Conservation (phyloP, 2,329 filamentous ascomycete species). For the Bipolaris cookei region DNA sequence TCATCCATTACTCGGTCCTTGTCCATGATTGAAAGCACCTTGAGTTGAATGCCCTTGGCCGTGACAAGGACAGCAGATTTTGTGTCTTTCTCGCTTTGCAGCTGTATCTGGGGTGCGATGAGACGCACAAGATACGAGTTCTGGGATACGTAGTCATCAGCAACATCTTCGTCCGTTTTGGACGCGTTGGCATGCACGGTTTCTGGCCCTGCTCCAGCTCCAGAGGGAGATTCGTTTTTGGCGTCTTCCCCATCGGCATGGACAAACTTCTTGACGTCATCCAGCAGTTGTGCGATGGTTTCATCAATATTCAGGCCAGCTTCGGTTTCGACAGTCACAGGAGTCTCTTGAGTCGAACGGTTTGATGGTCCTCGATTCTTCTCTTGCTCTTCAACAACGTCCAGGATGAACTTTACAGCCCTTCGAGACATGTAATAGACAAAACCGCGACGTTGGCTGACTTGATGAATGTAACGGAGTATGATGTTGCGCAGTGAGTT, state of each 20-base stretch:
- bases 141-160: slow-evolving; percentile 85
- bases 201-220: slow-evolving; percentile 12
- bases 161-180: slow-evolving; percentile 65
- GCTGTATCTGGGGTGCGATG: slow-evolving; percentile 95
- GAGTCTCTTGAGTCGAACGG: slow-evolving; percentile 35
- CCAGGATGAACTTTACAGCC: slow-evolving; percentile 96
- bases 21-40: slow-evolving; percentile 97
- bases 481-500: slow-evolving; percentile 96
- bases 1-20: slow-evolving; percentile 90
- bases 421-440: slow-evolving; percentile 96
- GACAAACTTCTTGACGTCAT: slow-evolving; percentile 83
- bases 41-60: slow-evolving; percentile 96
- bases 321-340: slow-evolving; percentile 57
- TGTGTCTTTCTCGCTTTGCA: slow-evolving; percentile 97
- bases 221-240: slow-evolving; percentile 6
- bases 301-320: slow-evolving; percentile 76
- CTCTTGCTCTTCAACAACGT: slow-evolving; percentile 93
- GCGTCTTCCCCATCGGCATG: slow-evolving; percentile 67
- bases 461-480: slow-evolving; percentile 95
- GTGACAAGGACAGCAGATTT: slow-evolving; percentile 97
- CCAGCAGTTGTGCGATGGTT: slow-evolving; percentile 82
- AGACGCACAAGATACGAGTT: slow-evolving; percentile 94
- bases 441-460: slow-evolving; percentile 92
- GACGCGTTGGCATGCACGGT: slow-evolving; percentile 24
- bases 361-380: slow-evolving; percentile 60